Evolutionary conservation across 1,284 basidiomycete genomes (phyloP).

Genomic region (Leccinum proximum): DNA sequence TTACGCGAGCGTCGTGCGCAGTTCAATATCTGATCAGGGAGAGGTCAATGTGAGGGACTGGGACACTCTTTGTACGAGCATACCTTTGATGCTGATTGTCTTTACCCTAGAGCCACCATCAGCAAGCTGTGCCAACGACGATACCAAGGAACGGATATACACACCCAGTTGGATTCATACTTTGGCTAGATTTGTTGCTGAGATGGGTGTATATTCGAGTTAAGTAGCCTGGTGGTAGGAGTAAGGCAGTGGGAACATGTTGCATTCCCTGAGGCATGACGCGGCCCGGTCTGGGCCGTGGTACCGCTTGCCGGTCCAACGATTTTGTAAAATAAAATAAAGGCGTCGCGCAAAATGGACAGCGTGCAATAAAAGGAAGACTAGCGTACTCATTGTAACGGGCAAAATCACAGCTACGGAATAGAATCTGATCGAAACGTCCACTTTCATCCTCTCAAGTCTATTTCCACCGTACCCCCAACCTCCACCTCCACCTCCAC

Average conservation of each 20-base stretch:
- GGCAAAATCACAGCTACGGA: neutral
- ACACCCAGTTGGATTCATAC: too few relatives aligned
- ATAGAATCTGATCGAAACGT: neutral
- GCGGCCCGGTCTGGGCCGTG: too few relatives aligned
- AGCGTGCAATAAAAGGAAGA: neutral
- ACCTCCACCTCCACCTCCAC: too few relatives aligned
- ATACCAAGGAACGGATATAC: neutral
- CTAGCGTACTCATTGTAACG: neutral
- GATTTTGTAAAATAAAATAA: too few relatives aligned
- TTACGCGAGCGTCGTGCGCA: neutral
- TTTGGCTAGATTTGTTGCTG: too few relatives aligned
- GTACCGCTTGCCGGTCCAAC: too few relatives aligned
- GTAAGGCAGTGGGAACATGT: too few relatives aligned
- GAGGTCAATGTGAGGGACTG: neutral
- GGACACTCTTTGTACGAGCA: neutral
- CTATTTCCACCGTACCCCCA: slow-evolving; percentile 40
- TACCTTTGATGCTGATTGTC: neutral
- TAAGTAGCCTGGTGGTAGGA: too few relatives aligned
- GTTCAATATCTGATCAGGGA: neutral
- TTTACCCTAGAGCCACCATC: neutral
- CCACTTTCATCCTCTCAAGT: too few relatives aligned
- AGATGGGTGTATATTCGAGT: too few relatives aligned
- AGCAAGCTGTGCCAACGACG: neutral
- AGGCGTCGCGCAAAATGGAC: too few relatives aligned
- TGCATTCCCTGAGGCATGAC: too few relatives aligned